Conservation (phyloP, 208 protist genomes). For the Acanthamoeba divionensis region DNA sequence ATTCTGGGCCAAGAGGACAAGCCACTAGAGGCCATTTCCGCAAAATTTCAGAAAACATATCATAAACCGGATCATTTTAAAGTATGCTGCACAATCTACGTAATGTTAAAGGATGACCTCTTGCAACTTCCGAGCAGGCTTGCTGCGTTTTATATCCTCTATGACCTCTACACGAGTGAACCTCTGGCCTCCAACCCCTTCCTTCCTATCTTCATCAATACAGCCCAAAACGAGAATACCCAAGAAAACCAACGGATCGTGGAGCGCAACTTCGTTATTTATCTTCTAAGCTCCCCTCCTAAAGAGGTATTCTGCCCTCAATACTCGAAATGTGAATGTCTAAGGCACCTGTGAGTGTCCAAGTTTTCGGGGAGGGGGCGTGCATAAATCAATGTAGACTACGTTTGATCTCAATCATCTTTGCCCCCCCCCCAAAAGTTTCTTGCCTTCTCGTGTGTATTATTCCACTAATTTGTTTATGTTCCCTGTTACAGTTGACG, state of each 20-base stretch:
- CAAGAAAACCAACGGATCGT: not conserved
- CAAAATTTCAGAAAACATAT: slow-evolving; percentile 26
- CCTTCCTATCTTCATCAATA: slow-evolving; percentile 17
- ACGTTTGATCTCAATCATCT: not conserved
- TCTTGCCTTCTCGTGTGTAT: not conserved
- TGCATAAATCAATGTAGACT: too few species aligned
- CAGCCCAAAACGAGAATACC: not conserved
- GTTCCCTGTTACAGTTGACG: not conserved
- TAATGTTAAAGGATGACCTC: slow-evolving; percentile 32
- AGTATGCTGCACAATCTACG: slow-evolving; percentile 14
- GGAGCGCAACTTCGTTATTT: not conserved
- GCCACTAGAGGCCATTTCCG: not conserved
- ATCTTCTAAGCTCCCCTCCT: not conserved
- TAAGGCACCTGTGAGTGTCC: too few species aligned
- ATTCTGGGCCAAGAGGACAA: slow-evolving; percentile 28
- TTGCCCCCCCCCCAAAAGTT: not conserved
- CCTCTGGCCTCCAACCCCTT: not conserved
- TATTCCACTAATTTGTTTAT: not conserved
- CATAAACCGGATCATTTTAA: slow-evolving; percentile 27
- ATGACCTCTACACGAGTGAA: not conserved
- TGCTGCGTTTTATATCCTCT: slow-evolving; percentile 34
- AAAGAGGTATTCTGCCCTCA: slow-evolving; percentile 59
- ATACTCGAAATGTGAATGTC: too few species aligned
- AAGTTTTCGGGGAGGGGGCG: too few species aligned
- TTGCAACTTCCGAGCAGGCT: not conserved